Evolutionary conservation across 345 rosid species (phyloP), one percentile per base, ranked within the genome.

Genomic region (Zanthoxylum bungeanum): DNA sequence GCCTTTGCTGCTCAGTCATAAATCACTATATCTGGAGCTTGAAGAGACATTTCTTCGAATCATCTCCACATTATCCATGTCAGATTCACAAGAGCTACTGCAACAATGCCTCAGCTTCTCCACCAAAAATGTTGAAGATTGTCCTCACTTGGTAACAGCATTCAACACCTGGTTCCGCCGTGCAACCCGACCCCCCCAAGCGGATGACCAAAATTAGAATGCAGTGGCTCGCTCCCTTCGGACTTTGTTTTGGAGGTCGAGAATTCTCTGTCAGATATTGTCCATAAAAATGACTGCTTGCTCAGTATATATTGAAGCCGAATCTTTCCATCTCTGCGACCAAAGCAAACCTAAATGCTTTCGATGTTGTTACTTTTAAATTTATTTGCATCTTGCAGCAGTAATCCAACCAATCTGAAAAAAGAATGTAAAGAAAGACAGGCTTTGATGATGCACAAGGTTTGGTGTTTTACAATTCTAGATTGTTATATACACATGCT

Each of bases 161-260:
- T 89, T 89, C 71, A 85, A 81, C 66, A 89, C 91, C 19, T 89
- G 89, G 91, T 89, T 89, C 73, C 88, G 91, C 66, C 87, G 91
- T 4, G 90, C 88, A 6, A 76, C 81, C 58, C 79, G 22, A 14
- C 74, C 83, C 27, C 78, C 73, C 21, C 76, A 37, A 33, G 61
- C 14, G 10, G 82, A 69, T 12, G 65, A 52, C n/a, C 67, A 34
- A 55, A 39, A 44, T 31, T 68, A 60, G 21, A 22, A 34, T 51
- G 25, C 19, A 17, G 44, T 51, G 8, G 27, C 2, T 30, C n/a
- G 28, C 25, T 56, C 5, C 63, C 25, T 10, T 60, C 4, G 7
- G 47, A 37, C 22, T 30, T 5, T 9, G 9, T 37, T 22, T 8
- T 31, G 22, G 31, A 61, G 64, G 39, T 55, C 31, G 12, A 27